phyloP scores from a whole-genome alignment of 192 early-diverging fungal genomes.

The Linnemannia schmuckeri region DNA sequence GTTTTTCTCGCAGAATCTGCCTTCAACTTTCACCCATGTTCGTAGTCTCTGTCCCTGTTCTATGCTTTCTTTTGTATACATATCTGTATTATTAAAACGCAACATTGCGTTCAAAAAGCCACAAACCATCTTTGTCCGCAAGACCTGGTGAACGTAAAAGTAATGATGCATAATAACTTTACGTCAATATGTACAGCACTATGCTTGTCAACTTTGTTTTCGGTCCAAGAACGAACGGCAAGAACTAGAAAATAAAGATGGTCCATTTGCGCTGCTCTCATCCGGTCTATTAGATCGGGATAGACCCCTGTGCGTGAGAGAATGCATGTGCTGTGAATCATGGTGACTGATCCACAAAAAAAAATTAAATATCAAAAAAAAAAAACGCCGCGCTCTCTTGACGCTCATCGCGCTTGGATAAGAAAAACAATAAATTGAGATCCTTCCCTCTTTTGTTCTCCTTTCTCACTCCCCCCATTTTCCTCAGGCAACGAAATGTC shows the following conservation, averaged over 20 bases:
- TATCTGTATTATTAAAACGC: background rate
- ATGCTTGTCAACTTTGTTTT: too few relatives aligned
- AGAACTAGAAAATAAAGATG: background rate
- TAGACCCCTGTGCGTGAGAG: background rate
- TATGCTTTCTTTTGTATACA: conserved; percentile 1
- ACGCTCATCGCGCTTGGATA: too few relatives aligned
- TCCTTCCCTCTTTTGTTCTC: too few relatives aligned
- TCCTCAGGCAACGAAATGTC: background rate
- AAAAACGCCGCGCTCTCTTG: too few relatives aligned
- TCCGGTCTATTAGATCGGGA: background rate
- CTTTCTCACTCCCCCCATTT: background rate
- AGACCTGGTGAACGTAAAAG: background rate
- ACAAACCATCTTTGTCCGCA: background rate
- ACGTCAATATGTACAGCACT: too few relatives aligned
- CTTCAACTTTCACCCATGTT: background rate
- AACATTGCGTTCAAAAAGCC: background rate
- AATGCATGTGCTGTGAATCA: too few relatives aligned
- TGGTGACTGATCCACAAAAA: too few relatives aligned
- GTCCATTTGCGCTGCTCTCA: background rate
- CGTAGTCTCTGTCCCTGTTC: background rate
- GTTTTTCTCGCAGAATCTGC: background rate
- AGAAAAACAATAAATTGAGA: background rate
- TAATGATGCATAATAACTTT: background rate
- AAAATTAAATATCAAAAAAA: too few relatives aligned
- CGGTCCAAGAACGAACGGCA: background rate